Evolutionary conservation across 148 eudicot species (phyloP), one percentile per base, ranked within the genome.

Genomic region (Diospyros lotus): DNA sequence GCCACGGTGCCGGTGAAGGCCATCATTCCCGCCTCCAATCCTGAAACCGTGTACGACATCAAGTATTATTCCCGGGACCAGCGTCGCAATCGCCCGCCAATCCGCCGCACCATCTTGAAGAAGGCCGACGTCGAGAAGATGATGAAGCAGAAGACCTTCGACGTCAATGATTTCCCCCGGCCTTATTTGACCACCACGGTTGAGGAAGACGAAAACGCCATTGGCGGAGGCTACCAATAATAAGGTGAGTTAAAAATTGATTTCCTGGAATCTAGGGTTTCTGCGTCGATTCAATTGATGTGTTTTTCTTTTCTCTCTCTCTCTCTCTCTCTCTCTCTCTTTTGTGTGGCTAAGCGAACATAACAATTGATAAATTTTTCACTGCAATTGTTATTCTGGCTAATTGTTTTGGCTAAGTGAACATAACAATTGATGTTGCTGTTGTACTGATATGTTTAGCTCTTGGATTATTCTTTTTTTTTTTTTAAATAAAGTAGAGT

Each of bases 41-140:
- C 93, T 10, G 91, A 88, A 0, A 87, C 85, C 9, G 98, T 91
- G 0, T 89, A 60, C 79, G 90, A 87, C 75, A 91, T 94, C 81
- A 87, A 91, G 76, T 94, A 94, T 80, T 90, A 73, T 77, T 41
- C 87, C 1, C 86, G 97, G 28, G 95, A 94, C 48, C 95, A 85
- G 81, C 88, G 95, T 46, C 90, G 97, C n/a, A 94, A 94, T 76
- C 86, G 91, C 9, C 97, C 97, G 1, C 89, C 92, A 1, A 83
- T 92, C 28, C 82, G 81, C 39, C 86, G 90, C 18, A 92, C 93
- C 1, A 44, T 90, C 0, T 66, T 92, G 65, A 86, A 79, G 84
- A 94, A 94, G 71, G 90, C 89, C 2, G 95, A 94, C 64, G 85
- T 89, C 17, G 85, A 76, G 76, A 82, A 79, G 83, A 86, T 84